Percentiles rank a stretch among this genome's conserved stretches.
phyloP scores from a whole-genome alignment of 2,329 filamentous ascomycete species.

The Helminthosporium solani region DNA sequence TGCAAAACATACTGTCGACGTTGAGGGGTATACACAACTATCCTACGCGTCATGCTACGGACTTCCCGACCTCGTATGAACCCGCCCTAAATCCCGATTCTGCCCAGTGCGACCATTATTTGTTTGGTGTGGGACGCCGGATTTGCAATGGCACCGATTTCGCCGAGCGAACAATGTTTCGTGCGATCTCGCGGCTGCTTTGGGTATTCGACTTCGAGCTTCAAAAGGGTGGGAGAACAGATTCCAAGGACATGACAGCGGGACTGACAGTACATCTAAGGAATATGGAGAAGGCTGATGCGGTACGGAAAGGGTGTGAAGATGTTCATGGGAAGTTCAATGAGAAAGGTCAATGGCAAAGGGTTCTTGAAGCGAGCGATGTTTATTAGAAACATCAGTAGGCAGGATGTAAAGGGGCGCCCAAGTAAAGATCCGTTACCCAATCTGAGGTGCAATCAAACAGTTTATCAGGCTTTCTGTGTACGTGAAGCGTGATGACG shows the following conservation, averaged over 20 bases:
- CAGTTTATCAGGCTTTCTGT: no score
- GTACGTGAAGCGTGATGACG: no score
- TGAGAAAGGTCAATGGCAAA: constrained; percentile 16
- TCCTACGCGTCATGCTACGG: constrained; percentile 16
- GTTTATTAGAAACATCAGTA: neutral
- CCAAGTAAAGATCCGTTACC: neutral
- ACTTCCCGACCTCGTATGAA: constrained; percentile 13
- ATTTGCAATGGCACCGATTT: constrained; percentile 38
- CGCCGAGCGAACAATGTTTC: constrained; percentile 30
- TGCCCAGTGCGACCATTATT: constrained; percentile 33
- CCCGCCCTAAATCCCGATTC: constrained; percentile 14
- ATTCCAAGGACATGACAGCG: constrained; percentile 9
- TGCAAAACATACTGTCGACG: neutral
- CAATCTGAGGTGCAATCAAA: no score
- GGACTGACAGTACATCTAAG: constrained; percentile 16
- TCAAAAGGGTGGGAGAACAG: constrained; percentile 1
- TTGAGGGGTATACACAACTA: constrained; percentile 16
- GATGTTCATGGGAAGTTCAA: constrained; percentile 13
- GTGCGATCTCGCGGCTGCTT: constrained; percentile 27
- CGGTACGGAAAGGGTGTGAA: constrained; percentile 18
- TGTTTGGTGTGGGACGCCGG: constrained; percentile 41
- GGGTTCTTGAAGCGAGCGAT: constrained; percentile 5
- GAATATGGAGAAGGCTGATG: constrained; percentile 9
- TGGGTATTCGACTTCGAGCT: constrained; percentile 33
- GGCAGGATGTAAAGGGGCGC: neutral